These are phyloP conservation scores for Pelargonium citronellum DNA, from an alignment of 441 rosid genomes.

Conservation along the genomic window DNA sequence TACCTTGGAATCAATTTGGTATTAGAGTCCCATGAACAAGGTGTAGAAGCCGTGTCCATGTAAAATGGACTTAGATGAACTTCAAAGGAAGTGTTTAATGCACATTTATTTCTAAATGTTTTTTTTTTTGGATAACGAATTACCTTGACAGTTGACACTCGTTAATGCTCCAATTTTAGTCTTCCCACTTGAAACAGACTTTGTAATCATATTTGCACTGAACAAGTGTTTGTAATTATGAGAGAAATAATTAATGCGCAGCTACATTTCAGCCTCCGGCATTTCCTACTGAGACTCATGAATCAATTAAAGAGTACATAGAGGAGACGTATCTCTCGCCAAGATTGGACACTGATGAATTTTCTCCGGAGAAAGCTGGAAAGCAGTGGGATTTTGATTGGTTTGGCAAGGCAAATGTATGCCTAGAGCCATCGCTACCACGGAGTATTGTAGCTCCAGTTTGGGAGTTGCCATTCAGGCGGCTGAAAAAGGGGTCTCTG, in stretches of 20 bases:
- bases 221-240: background rate
- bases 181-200: background rate
- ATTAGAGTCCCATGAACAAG: no score
- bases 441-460: conserved; percentile 65
- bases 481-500: conserved; percentile 32
- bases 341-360: conserved; percentile 60
- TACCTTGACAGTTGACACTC: background rate
- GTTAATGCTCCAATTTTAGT: background rate
- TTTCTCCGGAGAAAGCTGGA: conserved; percentile 65
- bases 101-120: background rate
- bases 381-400: conserved; percentile 96
- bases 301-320: conserved; percentile 69
- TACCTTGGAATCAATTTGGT: no score
- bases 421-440: conserved; percentile 68
- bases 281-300: conserved; percentile 67
- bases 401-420: conserved; percentile 73
- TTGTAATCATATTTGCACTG: background rate
- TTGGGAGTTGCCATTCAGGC: conserved; percentile 87
- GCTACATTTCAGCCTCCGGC: conserved; percentile 76
- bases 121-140: background rate
- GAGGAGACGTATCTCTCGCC: conserved; percentile 81
- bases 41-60: no score
- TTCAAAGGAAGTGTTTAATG: no score
- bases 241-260: background rate
- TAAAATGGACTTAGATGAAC: no score